Conservation (phyloP, 208 protist genomes). For the Trypanosoma mega region DNA sequence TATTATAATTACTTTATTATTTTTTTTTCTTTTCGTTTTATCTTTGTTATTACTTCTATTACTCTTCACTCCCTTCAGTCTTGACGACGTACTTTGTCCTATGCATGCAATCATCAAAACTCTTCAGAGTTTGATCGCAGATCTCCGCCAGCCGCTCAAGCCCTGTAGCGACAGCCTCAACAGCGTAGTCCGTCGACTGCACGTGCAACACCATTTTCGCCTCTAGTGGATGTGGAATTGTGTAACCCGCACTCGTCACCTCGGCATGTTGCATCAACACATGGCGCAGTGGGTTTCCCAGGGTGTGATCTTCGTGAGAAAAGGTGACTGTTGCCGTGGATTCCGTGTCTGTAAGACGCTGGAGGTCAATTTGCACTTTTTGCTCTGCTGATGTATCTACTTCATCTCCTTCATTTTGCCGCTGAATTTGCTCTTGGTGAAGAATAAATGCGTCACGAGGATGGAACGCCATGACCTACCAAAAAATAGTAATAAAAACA, state of each 20-base stretch:
- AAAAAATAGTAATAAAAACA: neutral
- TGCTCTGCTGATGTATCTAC: slow-evolving; percentile 90
- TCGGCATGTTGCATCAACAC: slow-evolving; percentile 91
- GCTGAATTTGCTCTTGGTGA: slow-evolving; percentile 86
- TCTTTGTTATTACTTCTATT: too few relatives aligned
- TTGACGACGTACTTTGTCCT: neutral
- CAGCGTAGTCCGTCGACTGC: slow-evolving; percentile 86
- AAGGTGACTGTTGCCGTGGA: slow-evolving; percentile 82
- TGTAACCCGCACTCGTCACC: slow-evolving; percentile 88
- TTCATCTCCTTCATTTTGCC: slow-evolving; percentile 87
- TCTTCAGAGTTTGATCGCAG: slow-evolving; percentile 73
- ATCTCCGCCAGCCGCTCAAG: slow-evolving; percentile 79
- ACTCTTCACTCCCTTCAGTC: neutral
- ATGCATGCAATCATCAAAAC: slow-evolving; percentile 74
- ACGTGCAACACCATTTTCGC: slow-evolving; percentile 93
- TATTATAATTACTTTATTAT: neutral
- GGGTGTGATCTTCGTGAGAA: slow-evolving; percentile 91
- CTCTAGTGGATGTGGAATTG: slow-evolving; percentile 93
- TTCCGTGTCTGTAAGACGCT: slow-evolving; percentile 74
- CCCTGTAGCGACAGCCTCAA: slow-evolving; percentile 76
- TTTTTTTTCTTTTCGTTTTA: slow-evolving; percentile 23
- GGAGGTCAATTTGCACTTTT: slow-evolving; percentile 86
- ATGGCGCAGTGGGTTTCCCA: slow-evolving; percentile 91
- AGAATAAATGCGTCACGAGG: slow-evolving; percentile 84
- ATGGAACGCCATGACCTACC: slow-evolving; percentile 52